Evolutionary conservation across 306 rosid species (phyloP).

Genomic region (Cyamopsis tetragonoloba): DNA sequence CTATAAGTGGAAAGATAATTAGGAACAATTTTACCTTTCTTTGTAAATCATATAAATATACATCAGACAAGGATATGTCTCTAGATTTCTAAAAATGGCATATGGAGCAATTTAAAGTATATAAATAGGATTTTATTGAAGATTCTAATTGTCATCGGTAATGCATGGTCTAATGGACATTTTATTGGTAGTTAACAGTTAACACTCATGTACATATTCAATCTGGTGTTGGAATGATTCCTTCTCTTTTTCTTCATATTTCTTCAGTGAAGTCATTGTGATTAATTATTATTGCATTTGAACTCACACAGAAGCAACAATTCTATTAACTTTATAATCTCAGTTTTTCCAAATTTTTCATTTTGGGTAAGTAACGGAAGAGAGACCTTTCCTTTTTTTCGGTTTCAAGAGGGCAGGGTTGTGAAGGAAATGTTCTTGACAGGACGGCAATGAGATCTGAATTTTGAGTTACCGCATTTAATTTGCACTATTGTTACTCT

Average conservation of each 20-base stretch:
- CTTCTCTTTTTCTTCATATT: background rate
- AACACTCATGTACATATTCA: background rate
- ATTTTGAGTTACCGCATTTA: background rate
- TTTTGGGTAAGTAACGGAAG: background rate
- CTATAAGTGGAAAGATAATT: too few relatives aligned
- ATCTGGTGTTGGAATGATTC: background rate
- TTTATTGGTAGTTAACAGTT: background rate
- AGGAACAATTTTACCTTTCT: background rate
- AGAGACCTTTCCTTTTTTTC: background rate
- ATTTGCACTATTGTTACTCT: background rate
- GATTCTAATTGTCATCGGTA: background rate
- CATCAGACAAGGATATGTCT: background rate
- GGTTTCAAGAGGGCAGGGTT: background rate
- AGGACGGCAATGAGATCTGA: background rate
- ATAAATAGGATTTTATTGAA: background rate
- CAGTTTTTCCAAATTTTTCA: background rate
- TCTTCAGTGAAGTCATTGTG: background rate
- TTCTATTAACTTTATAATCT: background rate
- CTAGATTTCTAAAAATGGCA: background rate
- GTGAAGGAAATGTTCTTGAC: background rate
- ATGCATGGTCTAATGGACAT: background rate
- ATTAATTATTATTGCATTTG: background rate
- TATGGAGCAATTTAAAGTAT: background rate
- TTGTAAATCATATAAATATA: background rate
- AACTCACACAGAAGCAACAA: background rate